Evolutionary conservation across 2,329 filamentous ascomycete genomes (phyloP).

Genomic region (Colletotrichum eleusines): DNA sequence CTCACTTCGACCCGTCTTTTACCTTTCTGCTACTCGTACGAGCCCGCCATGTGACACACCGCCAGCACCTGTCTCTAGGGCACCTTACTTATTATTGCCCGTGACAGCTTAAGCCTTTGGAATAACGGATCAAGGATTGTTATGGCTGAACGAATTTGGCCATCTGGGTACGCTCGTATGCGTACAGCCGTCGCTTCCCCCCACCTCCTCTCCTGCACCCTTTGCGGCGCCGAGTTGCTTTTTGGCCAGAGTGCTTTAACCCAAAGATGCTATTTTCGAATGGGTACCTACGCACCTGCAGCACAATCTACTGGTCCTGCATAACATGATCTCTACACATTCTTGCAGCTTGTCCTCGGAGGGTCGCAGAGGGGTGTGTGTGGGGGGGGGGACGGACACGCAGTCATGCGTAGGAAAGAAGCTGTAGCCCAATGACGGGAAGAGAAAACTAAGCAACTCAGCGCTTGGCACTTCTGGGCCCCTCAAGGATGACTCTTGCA

Average conservation of each 20-base stretch:
- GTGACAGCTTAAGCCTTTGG: conserved; percentile 7
- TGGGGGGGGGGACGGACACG: too few relatives aligned
- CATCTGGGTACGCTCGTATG: too few relatives aligned
- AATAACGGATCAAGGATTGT: neutral
- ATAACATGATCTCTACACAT: neutral
- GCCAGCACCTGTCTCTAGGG: neutral
- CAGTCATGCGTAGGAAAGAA: conserved; percentile 30
- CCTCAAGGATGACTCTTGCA: conserved; percentile 9
- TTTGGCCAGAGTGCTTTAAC: neutral
- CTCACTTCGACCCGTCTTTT: conserved; percentile 18
- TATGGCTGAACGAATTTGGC: neutral
- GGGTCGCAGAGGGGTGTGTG: neutral
- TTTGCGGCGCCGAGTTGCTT: neutral
- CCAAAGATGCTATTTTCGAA: conserved; percentile 21
- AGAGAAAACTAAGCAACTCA: neutral
- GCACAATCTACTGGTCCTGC: conserved; percentile 25
- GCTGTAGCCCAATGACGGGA: conserved; percentile 12
- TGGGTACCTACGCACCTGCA: conserved; percentile 16
- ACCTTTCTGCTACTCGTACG: conserved; percentile 27
- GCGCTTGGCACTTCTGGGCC: conserved; percentile 5
- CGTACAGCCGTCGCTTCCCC: neutral
- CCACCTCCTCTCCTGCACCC: neutral
- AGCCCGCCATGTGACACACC: conserved; percentile 32
- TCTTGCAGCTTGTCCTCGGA: conserved; percentile 19
- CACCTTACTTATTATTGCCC: neutral